Conservation (phyloP, 805 yeast species). For the Candida dajiaensis region DNA sequence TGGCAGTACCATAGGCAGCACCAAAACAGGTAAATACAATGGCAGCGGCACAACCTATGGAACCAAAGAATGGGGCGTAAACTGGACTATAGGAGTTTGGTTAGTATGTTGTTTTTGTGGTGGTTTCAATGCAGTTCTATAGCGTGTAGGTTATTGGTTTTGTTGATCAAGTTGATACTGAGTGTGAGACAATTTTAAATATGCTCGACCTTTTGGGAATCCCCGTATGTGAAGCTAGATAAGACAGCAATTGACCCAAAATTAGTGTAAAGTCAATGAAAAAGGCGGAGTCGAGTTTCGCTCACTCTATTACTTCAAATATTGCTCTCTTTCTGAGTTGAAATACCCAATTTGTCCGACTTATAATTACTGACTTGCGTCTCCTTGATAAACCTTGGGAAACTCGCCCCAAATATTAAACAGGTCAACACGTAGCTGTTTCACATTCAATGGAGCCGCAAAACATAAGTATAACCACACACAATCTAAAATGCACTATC, state of each 20-base stretch:
- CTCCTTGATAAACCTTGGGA: not conserved
- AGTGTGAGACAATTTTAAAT: not conserved
- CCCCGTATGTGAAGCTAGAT: not conserved
- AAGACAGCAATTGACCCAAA: not conserved
- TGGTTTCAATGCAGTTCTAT: not conserved
- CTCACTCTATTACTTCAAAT: not conserved
- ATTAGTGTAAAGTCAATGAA: not conserved
- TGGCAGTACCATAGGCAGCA: slow-evolving; percentile 99
- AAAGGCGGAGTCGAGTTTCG: not conserved
- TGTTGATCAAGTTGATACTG: not conserved
- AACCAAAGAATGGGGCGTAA: slow-evolving; percentile 90
- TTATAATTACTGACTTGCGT: not conserved
- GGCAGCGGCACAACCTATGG: slow-evolving; percentile 99
- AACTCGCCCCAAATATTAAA: not conserved
- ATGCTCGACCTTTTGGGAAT: not conserved
- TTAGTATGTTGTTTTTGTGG: not conserved
- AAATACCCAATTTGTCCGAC: not conserved
- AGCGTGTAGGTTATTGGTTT: not conserved
- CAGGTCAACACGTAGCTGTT: not conserved
- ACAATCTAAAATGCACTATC: not conserved
- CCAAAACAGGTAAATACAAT: slow-evolving; percentile 98
- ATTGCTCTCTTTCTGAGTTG: not conserved
- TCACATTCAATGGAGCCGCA: not conserved
- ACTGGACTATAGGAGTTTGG: slow-evolving; percentile 27
- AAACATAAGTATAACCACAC: not conserved